Evolutionary conservation across 2,329 filamentous ascomycete genomes (phyloP).

Genomic region (Exophiala oligosperma): DNA sequence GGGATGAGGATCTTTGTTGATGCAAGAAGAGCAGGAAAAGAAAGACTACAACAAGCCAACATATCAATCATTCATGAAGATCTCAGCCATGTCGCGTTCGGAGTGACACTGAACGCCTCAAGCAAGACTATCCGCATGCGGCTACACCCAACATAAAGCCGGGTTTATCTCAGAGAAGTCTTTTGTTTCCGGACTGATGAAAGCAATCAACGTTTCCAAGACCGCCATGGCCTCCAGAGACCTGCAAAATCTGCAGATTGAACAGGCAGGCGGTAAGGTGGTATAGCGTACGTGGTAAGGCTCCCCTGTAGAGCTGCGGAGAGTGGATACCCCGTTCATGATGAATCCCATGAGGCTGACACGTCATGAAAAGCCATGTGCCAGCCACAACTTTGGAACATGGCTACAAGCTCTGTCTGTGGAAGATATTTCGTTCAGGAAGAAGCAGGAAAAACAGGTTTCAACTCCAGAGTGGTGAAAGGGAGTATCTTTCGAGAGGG

Average conservation of each 20-base stretch:
- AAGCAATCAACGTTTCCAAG: constrained; percentile 6
- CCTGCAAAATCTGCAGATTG: constrained; percentile 2
- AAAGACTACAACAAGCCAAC: constrained; percentile 19
- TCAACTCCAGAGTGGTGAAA: not conserved
- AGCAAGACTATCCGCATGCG: constrained; percentile 20
- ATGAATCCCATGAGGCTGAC: not conserved
- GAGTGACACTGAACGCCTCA: constrained; percentile 11
- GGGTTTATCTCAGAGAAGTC: constrained; percentile 11
- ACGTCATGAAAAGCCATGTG: not conserved
- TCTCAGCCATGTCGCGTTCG: constrained; percentile 17
- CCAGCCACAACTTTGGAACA: not conserved
- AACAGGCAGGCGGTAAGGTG: not conserved
- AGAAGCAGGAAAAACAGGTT: not conserved
- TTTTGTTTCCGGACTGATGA: constrained; percentile 23
- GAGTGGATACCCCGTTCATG: not conserved
- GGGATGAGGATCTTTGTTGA: constrained; percentile 25
- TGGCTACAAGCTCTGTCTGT: no score
- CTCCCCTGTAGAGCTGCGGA: constrained; percentile 1
- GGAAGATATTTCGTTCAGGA: not conserved
- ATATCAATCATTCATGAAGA: constrained; percentile 20
- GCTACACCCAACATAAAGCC: constrained; percentile 8
- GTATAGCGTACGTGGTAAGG: not conserved
- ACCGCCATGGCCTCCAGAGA: not conserved
- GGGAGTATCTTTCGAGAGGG: not conserved
- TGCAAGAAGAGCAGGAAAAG: constrained; percentile 20